Evolutionary conservation across 768 basidiomycete genomes (phyloP).

Genomic region (Mycena galericulata): DNA sequence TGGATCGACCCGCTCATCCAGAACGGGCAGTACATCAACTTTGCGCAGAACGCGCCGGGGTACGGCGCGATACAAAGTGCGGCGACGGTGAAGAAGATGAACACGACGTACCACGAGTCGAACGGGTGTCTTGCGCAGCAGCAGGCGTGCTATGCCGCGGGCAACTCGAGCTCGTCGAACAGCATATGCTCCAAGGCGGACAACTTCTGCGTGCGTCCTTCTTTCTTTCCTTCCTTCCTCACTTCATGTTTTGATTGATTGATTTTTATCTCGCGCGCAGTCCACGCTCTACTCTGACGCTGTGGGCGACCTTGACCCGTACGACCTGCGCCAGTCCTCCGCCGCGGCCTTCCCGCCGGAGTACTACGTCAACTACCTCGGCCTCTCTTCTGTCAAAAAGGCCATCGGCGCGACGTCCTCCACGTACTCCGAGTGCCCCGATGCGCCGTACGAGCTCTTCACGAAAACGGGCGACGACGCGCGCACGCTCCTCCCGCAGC

Average conservation of each 20-base stretch:
- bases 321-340: conserved; percentile 70
- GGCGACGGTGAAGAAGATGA: conserved; percentile 56
- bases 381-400: conserved; percentile 45
- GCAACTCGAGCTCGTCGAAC: conserved; percentile 56
- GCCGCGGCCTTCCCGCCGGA: conserved; percentile 66
- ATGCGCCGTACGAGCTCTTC: conserved; percentile 58
- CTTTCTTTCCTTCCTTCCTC: not conserved
- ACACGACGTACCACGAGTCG: conserved; percentile 57
- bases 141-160: conserved; percentile 67
- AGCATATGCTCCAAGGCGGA: conserved; percentile 63
- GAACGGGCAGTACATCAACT: conserved; percentile 67
- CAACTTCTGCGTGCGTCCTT: conserved; percentile 63
- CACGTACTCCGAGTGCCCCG: conserved; percentile 61
- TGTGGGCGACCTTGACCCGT: conserved; percentile 61
- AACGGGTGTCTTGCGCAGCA: conserved; percentile 69
- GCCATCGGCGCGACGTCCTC: conserved; percentile 64
- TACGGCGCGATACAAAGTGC: conserved; percentile 70
- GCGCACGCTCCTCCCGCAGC: conserved; percentile 61
- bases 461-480: conserved; percentile 71
- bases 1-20: conserved; percentile 77
- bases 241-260: not conserved
- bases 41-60: conserved; percentile 71
- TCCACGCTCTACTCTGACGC: conserved; percentile 56
- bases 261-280: not conserved
- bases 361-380: conserved; percentile 63